These are phyloP conservation scores for Allodekkera sacchari DNA, from an alignment of 805 yeast species.

Conservation along the genomic window DNA sequence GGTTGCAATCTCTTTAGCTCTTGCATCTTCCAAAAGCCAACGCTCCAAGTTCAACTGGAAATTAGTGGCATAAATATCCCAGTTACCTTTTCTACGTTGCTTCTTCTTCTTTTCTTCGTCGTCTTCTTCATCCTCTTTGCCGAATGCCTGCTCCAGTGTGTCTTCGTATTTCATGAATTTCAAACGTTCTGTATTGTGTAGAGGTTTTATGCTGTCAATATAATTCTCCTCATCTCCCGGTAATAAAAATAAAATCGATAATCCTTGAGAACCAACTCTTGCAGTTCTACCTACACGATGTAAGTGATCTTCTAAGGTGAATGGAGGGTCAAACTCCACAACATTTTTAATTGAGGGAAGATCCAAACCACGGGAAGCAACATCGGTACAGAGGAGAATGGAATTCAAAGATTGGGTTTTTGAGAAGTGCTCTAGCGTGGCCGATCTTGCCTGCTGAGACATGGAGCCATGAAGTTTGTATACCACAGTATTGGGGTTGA, in stretches of 20 bases:
- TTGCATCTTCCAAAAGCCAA: conserved; percentile 66
- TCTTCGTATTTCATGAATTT: conserved; percentile 41
- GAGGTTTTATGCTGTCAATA: conserved; percentile 48
- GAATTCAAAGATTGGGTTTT: conserved; percentile 34
- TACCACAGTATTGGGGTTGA: conserved; percentile 36
- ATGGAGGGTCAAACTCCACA: conserved; percentile 92
- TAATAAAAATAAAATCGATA: conserved; percentile 65
- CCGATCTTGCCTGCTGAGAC: conserved; percentile 72
- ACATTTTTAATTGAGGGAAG: conserved; percentile 79
- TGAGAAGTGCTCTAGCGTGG: conserved; percentile 61
- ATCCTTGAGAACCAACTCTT: conserved; percentile 87
- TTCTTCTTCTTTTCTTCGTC: conserved; percentile 17
- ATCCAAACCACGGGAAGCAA: conserved; percentile 95
- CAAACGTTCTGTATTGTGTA: conserved; percentile 42
- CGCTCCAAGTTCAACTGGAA: conserved; percentile 91
- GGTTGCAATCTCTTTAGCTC: conserved; percentile 56
- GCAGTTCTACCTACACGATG: conserved; percentile 98
- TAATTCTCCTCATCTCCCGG: conserved; percentile 91
- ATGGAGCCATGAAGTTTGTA: conserved; percentile 87
- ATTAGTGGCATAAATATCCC: conserved; percentile 95
- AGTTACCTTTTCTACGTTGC: conserved; percentile 29
- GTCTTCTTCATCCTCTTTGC: conserved; percentile 15
- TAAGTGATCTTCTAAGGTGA: conserved; percentile 86
- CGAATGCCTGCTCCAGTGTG: conserved; percentile 22
- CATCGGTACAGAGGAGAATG: conserved; percentile 90